Percentiles rank a stretch among this genome's conserved stretches.
phyloP scores from a whole-genome alignment of 2,329 filamentous ascomycete species.

The Paramyrothecium sp. region DNA sequence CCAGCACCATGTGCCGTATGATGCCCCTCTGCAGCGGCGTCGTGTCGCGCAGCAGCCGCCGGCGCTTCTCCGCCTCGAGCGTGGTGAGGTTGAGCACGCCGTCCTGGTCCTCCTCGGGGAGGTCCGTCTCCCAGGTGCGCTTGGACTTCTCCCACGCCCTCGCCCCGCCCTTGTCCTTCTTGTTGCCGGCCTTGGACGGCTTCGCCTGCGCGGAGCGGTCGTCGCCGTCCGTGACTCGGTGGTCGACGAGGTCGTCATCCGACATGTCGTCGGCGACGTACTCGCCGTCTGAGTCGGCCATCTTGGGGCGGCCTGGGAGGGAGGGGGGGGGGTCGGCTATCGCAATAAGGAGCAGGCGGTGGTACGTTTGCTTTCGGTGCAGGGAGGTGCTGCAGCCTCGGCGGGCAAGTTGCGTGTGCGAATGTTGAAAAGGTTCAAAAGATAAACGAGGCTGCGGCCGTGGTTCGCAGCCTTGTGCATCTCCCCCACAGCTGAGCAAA shows the following conservation, averaged over 20 bases:
- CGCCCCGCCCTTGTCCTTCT: slow-evolving; percentile 37
- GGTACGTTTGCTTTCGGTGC: no score
- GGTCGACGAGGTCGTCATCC: slow-evolving; percentile 61
- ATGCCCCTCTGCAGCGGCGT: slow-evolving; percentile 95
- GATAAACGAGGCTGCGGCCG: slow-evolving; percentile 18
- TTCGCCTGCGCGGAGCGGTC: slow-evolving; percentile 25
- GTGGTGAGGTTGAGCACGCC: slow-evolving; percentile 76
- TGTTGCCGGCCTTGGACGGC: slow-evolving; percentile 21
- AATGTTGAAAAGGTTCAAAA: background rate
- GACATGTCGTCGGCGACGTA: slow-evolving; percentile 63
- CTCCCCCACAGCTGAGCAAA: slow-evolving; percentile 12
- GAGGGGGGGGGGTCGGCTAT: no score
- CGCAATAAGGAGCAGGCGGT: no score
- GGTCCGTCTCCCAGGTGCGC: slow-evolving; percentile 69
- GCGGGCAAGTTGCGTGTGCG: background rate
- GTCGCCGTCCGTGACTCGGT: slow-evolving; percentile 41
- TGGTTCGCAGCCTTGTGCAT: slow-evolving; percentile 18
- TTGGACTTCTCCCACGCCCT: slow-evolving; percentile 67
- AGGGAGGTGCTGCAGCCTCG: no score
- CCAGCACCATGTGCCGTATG: slow-evolving; percentile 90
- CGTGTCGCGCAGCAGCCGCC: slow-evolving; percentile 83
- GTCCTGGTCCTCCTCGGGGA: slow-evolving; percentile 69
- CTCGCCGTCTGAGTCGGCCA: slow-evolving; percentile 74
- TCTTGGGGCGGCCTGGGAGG: no score
- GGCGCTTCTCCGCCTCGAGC: slow-evolving; percentile 78